phyloP scores from a whole-genome alignment of 768 basidiomycete genomes.

The Calocybe cyanea region DNA sequence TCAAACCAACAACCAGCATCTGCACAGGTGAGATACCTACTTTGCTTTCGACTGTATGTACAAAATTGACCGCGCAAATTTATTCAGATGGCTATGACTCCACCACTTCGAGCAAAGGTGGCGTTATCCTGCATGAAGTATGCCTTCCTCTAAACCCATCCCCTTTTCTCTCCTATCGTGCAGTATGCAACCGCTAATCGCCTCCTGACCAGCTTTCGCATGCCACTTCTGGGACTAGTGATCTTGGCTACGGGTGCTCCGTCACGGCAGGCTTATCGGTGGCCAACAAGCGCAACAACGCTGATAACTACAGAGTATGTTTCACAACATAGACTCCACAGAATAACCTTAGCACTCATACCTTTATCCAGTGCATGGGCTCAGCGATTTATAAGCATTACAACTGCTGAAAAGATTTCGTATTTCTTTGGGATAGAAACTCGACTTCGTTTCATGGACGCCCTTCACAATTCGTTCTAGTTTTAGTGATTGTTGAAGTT shows the following conservation, averaged over 20 bases:
- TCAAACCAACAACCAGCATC: constrained; percentile 1
- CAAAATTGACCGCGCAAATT: background rate
- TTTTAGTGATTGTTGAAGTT: too few species aligned
- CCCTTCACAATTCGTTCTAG: too few species aligned
- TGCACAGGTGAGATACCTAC: constrained; percentile 1
- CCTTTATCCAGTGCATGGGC: constrained; percentile 5
- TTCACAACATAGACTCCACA: too few species aligned
- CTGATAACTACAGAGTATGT: constrained; percentile 10
- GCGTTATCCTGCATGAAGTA: constrained; percentile 10
- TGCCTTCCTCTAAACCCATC: background rate
- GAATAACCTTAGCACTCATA: background rate
- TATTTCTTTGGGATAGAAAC: too few species aligned
- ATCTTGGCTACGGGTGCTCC: constrained; percentile 10
- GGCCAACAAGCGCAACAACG: constrained; percentile 6
- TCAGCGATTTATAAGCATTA: constrained; percentile 11
- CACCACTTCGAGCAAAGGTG: constrained; percentile 7
- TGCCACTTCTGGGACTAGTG: constrained; percentile 6
- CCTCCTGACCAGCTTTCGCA: constrained; percentile 5
- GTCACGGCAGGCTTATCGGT: constrained; percentile 2
- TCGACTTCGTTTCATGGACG: too few species aligned
- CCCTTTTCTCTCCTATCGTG: background rate
- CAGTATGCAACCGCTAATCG: background rate
- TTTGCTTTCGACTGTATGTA: background rate
- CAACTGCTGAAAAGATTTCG: constrained; percentile 5
- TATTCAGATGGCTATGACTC: constrained; percentile 4